phyloP scores from a whole-genome alignment of 1,284 basidiomycete genomes.

The Farysia itapuensis region DNA sequence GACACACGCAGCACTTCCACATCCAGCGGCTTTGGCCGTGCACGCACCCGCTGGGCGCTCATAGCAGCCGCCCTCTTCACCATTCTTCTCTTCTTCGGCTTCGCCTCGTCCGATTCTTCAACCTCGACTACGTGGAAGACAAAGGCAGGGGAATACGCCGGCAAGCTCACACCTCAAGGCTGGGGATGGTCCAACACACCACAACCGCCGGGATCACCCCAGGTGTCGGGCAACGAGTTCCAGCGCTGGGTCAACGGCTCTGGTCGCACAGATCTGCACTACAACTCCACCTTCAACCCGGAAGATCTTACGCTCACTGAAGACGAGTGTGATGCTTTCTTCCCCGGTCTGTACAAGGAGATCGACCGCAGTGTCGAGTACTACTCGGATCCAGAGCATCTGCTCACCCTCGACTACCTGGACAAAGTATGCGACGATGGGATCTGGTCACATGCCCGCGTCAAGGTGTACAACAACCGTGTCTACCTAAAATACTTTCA shows the following conservation, averaged over 20 bases:
- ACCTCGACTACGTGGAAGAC: conserved; percentile 6
- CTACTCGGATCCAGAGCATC: conserved; percentile 34
- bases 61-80: conserved; percentile 12
- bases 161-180: conserved; percentile 4
- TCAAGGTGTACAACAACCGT: conserved; percentile 53
- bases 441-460: conserved; percentile 48
- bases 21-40: conserved; percentile 21
- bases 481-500: conserved; percentile 49
- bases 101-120: conserved; percentile 10
- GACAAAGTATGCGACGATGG: conserved; percentile 50
- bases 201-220: neutral
- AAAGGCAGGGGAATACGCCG: conserved; percentile 34
- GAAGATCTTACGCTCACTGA: conserved; percentile 52
- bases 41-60: conserved; percentile 35
- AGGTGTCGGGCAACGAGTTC: conserved; percentile 26
- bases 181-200: conserved; percentile 2
- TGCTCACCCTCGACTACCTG: conserved; percentile 38
- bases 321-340: conserved; percentile 54
- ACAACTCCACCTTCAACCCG: conserved; percentile 49
- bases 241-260: conserved; percentile 35
- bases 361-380: conserved; percentile 43
- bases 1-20: conserved; percentile 10
- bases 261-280: conserved; percentile 20
- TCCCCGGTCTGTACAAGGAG: conserved; percentile 51
- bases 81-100: conserved; percentile 24